Base-by-base conservation (phyloP, 164 flowering plant genomes). In the Amborella trichopoda region DNA sequence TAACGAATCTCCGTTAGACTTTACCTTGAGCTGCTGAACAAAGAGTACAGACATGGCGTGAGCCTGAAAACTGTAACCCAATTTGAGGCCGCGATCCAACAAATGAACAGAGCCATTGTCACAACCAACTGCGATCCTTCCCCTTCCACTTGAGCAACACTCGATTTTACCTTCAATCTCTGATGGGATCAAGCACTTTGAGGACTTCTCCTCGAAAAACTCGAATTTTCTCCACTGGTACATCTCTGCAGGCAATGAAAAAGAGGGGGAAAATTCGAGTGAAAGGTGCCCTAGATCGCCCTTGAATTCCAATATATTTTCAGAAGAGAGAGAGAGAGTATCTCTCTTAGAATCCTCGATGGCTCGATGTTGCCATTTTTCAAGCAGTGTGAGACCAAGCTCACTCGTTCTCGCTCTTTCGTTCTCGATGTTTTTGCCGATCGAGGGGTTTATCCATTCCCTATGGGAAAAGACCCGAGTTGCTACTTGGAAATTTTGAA, bases 171-270 rank as follows among this genome's bases (percentile, higher is more conserved):
- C 88, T 0, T 46, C 44, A 0, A 81, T 74, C 18, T 91, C 91
- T 13, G 73, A 80, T 2, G 89, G 79, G 24, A 83, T 66, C 56
- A 69, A 32, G 68, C 65, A 52, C 52, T 73, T 79, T 2, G 83
- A 83, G 1, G 68, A 59, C 60, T 91, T 91, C 68, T 86, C 94
- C 71, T 91, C 99, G 56, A 91, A 87, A 66, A 91, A 91, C 52
- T 91, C 96, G 71, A 91, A 91, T 56, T 87, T 91, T 68, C 95
- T 68, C 95, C 90, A 91, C 48, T 91, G 95, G 50, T 84, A 87
- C 99, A 91, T 87, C 42, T 28, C 40, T 52, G 32, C 11, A 16
- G 3, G 30, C 5, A 26, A 24, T 32, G 28, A 34, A 56, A 30
- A 5, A 0, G 11, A 14, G 8, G 23, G 22, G 11, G 13, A 21